These are phyloP conservation scores for Pseudocercospora fijiensis DNA, from an alignment of 2,329 filamentous ascomycete species.

Conservation along the genomic window DNA sequence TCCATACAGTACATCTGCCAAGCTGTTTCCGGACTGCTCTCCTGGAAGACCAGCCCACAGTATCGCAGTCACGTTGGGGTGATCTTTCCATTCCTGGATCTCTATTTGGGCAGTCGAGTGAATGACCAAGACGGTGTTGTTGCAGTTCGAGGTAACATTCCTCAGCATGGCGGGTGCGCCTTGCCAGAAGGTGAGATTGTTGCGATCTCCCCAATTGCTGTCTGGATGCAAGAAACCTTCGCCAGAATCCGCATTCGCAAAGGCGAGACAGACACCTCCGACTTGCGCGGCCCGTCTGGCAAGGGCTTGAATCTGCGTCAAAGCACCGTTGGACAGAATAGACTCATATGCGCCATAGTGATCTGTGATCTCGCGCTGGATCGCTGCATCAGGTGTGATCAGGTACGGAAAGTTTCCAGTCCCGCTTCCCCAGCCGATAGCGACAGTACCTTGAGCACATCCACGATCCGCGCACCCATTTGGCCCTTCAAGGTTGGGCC, in stretches of 20 bases:
- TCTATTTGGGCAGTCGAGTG: conserved; percentile 82
- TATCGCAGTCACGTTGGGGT: conserved; percentile 74
- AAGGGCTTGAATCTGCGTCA: conserved; percentile 49
- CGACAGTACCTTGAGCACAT: conserved; percentile 60
- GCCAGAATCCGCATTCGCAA: conserved; percentile 81
- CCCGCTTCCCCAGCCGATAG: conserved; percentile 66
- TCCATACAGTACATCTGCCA: conserved; percentile 27
- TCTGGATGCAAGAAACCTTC: conserved; percentile 83
- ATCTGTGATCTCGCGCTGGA: conserved; percentile 64
- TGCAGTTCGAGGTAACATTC: conserved; percentile 34
- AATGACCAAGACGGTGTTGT: conserved; percentile 74
- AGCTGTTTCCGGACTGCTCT: conserved; percentile 31
- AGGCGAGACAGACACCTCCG: conserved; percentile 64
- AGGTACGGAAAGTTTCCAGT: conserved; percentile 64
- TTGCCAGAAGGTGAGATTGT: conserved; percentile 60
- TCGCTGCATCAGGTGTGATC: conserved; percentile 60
- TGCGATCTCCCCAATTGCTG: conserved; percentile 80
- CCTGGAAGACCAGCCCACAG: conserved; percentile 62
- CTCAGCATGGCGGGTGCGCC: conserved; percentile 29
- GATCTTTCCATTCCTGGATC: conserved; percentile 75
- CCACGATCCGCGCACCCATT: conserved; percentile 74
- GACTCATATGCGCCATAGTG: conserved; percentile 63
- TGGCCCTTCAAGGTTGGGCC: conserved; percentile 68
- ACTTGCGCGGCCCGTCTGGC: conserved; percentile 54
- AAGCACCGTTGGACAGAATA: conserved; percentile 59